Evolutionary conservation across 345 rosid genomes (phyloP), one percentile per base, ranked within the genome.

Genomic region (Aegle marmelos): DNA sequence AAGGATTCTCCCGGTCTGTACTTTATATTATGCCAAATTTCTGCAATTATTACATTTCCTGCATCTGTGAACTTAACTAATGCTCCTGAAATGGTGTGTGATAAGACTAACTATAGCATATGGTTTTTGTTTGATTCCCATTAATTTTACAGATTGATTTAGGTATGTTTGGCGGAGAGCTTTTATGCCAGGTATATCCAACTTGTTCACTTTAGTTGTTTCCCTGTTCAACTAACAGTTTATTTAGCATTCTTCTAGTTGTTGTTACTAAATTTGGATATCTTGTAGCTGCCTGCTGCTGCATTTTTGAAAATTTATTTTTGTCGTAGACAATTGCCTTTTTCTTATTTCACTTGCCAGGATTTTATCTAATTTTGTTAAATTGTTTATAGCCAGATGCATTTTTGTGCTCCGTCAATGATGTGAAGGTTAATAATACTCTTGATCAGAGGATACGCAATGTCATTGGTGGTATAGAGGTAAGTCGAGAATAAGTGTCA

Each of bases 1-100:
- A 66, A 94, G 98, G 89, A 91, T 97, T 80, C 94, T 97, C 65
- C 99, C 99, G 72, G 99, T 97, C 80, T 70, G 97, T 91, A 76
- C 75, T 85, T 53, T 72, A 79, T 76, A 54, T 17, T 72, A 57
- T 76, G 33, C 70, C 66, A 74, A 24, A 5, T 25, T 71, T 66
- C 36, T 63, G 30, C 31, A 7, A 9, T 76, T 81, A 28, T 31
- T 75, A 4, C 64, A 19, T 45, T 79, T 54, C 27, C 76, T 11
- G 79, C 11, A 9, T 63, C 10, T 63, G 34, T 41, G n/a, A 53
- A 69, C 62, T 56, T 36, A 30, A 54, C 11, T 65, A 41, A 60
- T 53, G 76, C 48, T 78, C 36, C 71, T 25, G 17, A 30, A 53
- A 34, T 59, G 64, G 69, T 37, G 4, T 69, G 61, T 21, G 31